Base-by-base conservation (phyloP, 2,329 filamentous ascomycete genomes). In the Pseudonectria buxi region DNA sequence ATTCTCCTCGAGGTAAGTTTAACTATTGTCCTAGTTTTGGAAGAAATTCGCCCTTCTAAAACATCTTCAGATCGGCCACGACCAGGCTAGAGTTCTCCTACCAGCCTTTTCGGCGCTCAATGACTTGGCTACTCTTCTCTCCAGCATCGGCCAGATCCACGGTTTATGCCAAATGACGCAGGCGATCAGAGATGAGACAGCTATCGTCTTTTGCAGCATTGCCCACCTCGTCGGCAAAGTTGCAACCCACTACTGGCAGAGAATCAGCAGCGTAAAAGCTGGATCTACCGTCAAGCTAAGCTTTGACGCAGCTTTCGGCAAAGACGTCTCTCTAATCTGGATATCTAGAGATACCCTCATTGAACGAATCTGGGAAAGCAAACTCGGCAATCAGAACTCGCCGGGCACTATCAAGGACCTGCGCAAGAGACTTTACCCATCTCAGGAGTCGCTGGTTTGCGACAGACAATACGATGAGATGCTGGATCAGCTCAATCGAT, bases 101-200 rank as follows among this genome's bases (percentile, higher is more conserved):
- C 60, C 63, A 1, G 64, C 61, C 0, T 65, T 66, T 37, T 54
- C 58, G 16, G 56, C 58, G 1, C 41, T 65, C 0, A 62, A 65
- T 30, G 61, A 65, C 36, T 51, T 66, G 2, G 58, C 57, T 2
- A 50, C 63, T 32, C 46, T 66, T 4, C 56, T 65, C 5, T 54
- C 55, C 6, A 56, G 57, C 29, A 50, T 63, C 24, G 55, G 57
- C 14, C 57, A 61, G 24, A 58, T 65, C n/a, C 54, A 50, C 1
- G 53, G 57, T 6, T 45, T 63, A n/a, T 62, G 60, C 33, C 35
- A 51, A 4, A 52, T 59, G 30, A 53, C 56, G 2, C 33, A 46
- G 1, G 41, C 49, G 10, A 55, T 64, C 39, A 57, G 53, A 26
- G 48, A 56, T 25, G 49, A 50, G 13, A 47, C 62, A 4, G 55